Base-by-base conservation (phyloP, 2,329 filamentous ascomycete species). In the Alternaria conjuncta region DNA sequence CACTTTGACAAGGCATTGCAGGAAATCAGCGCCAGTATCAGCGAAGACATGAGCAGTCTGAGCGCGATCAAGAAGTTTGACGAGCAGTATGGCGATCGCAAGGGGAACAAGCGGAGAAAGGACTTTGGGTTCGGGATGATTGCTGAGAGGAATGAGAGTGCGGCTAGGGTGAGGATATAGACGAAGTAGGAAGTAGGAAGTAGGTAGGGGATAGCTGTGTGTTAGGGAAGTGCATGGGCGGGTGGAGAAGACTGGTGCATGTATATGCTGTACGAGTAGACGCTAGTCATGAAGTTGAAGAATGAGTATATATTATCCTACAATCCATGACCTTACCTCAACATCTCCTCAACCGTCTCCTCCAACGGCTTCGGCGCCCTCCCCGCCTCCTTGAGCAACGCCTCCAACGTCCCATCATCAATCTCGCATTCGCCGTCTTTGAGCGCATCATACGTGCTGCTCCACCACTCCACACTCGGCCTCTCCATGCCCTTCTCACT, bases 1-100 rank as follows among this genome's bases (percentile, higher is more conserved):
- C 96, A 99, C 81, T 98, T 99, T 75, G 91, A 94, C 15, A 91
- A 89, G 69, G 96, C 93, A 3, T 85, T 97, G 73, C 87, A 89
- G 72, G 94, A 98, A 80, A 97, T 99, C 70, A 92, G 91, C 60
- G 94, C 96, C 0, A 96, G 92, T 73, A 94, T 97, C 69, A 94
- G 89, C 72, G 95, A 97, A 79, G 94, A 99, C 75, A 98, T 97
- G 95, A 86, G 88, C 53, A 93, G 89, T 30, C 83, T 99, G 66
- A 88, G 89, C 68, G 92, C 92, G 12, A 97, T 99, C 73, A 88
- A 93, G 72, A 96, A 96, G 81, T 99, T 98, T 75, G 96, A 99
- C 77, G 93, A 97, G 81, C 92, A 95, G 78, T 99, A 94, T 78
- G 95, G 96, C 25, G 94, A 97, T 76, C 87, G 90, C 36, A 90